These are phyloP conservation scores for Catharanthus roseus DNA, from an alignment of 257 asterid genomes.

Conservation along the genomic window DNA sequence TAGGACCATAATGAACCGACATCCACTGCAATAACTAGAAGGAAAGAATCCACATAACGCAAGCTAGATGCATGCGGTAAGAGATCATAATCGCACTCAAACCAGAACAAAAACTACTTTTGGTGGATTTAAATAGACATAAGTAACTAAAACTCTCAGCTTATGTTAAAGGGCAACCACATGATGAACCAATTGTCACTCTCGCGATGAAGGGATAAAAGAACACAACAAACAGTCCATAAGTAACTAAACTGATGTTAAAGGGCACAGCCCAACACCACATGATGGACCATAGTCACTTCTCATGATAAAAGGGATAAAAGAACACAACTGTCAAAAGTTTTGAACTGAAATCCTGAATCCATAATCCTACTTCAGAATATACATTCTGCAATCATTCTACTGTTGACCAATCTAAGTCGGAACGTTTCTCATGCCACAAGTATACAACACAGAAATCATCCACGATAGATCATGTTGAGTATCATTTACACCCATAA, in stretches of 20 bases:
- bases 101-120: neutral
- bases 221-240: neutral
- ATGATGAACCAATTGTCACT: neutral
- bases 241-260: no score
- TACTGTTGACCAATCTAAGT: constrained; percentile 2
- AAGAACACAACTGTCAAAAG: constrained; percentile 1
- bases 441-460: constrained; percentile 4
- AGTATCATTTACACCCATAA: constrained; percentile 7
- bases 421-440: constrained; percentile 7
- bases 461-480: constrained; percentile 8
- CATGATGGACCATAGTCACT: neutral
- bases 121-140: neutral
- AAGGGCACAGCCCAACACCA: neutral
- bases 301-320: neutral
- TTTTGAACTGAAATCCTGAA: constrained; percentile 9
- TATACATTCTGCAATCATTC: neutral
- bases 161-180: neutral
- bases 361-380: constrained; percentile 8
- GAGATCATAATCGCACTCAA: neutral
- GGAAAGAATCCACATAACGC: neutral
- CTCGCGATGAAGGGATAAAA: neutral
- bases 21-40: neutral
- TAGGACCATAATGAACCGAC: constrained; percentile 2
- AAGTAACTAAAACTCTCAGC: neutral
- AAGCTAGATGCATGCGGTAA: neutral